These are phyloP conservation scores for Cyamopsis tetragonoloba DNA, from an alignment of 306 rosid species.

Conservation along the genomic window DNA sequence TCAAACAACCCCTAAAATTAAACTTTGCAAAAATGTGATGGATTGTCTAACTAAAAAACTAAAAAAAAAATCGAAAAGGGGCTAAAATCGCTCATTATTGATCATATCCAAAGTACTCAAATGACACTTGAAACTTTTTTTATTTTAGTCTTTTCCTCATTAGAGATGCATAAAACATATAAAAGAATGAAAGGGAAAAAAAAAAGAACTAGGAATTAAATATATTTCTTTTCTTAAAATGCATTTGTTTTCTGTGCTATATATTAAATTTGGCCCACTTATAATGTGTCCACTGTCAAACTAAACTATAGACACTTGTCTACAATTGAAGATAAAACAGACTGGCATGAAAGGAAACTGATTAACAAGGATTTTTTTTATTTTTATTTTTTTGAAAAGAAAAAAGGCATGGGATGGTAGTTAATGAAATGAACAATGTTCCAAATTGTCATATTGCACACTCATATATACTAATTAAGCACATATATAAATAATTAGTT, in stretches of 20 bases:
- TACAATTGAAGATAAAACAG: conserved; percentile 26
- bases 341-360: conserved; percentile 32
- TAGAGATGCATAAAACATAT: background rate
- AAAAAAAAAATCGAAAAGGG: no score
- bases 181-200: background rate
- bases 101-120: no score
- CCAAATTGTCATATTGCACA: conserved; percentile 16
- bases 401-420: conserved; percentile 3
- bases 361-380: conserved; percentile 18
- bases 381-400: no score
- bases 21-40: no score
- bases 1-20: no score
- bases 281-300: conserved; percentile 4
- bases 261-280: conserved; percentile 15
- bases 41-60: no score
- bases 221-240: background rate
- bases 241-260: background rate
- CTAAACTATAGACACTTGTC: conserved; percentile 24
- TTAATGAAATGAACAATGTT: conserved; percentile 18
- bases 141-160: conserved; percentile 2
- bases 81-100: no score
- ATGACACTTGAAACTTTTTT: no score
- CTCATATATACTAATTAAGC: no score
- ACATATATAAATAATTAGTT: background rate
- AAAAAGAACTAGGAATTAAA: background rate